Evolutionary conservation across 345 rosid genomes (phyloP).

Genomic region (Rhizophora mangle): DNA sequence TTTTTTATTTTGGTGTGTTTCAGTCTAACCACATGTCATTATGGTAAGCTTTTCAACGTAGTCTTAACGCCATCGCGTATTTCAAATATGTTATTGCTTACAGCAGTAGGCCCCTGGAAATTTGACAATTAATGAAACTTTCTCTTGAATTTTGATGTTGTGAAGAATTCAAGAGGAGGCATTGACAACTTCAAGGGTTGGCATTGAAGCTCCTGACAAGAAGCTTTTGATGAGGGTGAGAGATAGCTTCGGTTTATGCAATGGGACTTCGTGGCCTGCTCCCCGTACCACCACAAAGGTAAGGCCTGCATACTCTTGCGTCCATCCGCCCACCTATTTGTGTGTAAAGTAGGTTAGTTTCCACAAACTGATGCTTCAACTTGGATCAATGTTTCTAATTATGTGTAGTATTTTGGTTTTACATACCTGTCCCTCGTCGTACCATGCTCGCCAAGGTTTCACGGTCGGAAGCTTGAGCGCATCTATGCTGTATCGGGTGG

Average conservation of each 20-base stretch:
- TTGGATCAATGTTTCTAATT: not conserved
- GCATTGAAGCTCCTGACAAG: constrained; percentile 62
- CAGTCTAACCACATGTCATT: no score
- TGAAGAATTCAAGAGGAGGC: constrained; percentile 25
- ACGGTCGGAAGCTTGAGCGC: constrained; percentile 70
- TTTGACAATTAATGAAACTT: no score
- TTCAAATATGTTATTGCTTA: no score
- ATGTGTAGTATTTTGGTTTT: not conserved
- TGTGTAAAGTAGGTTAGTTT: not conserved
- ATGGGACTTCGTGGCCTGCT: constrained; percentile 93
- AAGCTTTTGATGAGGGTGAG: constrained; percentile 71
- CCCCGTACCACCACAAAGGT: constrained; percentile 82
- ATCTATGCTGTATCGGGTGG: constrained; percentile 82
- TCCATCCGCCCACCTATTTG: constrained; percentile 95
- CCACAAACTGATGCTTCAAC: not conserved
- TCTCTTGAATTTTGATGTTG: no score
- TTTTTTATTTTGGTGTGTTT: no score
- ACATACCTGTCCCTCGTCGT: constrained; percentile 76
- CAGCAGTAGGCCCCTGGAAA: no score
- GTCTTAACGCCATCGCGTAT: no score
- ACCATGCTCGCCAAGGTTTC: constrained; percentile 71
- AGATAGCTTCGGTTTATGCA: constrained; percentile 77
- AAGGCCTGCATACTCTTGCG: constrained; percentile 75
- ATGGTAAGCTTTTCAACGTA: no score
- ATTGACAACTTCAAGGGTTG: constrained; percentile 28